Evolutionary conservation across 2,329 filamentous ascomycete genomes (phyloP).

Genomic region (Colletotrichum sp.): DNA sequence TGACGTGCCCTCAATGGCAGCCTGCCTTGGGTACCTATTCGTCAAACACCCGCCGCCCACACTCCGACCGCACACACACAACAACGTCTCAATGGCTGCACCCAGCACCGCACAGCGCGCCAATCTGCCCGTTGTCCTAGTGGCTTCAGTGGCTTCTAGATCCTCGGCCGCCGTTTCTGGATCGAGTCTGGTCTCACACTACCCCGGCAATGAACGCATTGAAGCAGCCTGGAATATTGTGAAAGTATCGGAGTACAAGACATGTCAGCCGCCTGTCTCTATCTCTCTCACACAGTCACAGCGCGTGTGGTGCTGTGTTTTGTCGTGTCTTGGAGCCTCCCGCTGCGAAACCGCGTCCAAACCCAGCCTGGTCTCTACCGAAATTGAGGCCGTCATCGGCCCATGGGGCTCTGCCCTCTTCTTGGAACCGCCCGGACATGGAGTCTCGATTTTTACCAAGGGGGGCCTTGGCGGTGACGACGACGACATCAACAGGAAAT

Average conservation of each 20-base stretch:
- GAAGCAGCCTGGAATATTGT: not conserved
- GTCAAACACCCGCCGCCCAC: not conserved
- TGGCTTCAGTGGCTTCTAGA: conserved; percentile 20
- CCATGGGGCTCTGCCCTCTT: not conserved
- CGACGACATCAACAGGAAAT: not conserved
- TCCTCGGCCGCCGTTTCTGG: conserved; percentile 15
- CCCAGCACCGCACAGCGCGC: not conserved
- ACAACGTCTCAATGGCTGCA: not conserved
- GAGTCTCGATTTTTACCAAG: not conserved
- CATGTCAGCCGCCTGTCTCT: not conserved
- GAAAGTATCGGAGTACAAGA: not conserved
- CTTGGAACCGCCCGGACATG: not conserved
- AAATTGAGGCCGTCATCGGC: conserved; percentile 4
- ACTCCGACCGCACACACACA: not conserved
- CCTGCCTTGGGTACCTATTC: not conserved
- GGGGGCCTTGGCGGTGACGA: not conserved
- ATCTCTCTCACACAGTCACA: not conserved
- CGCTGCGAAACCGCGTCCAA: not conserved
- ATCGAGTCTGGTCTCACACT: conserved; percentile 12
- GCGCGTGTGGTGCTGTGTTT: not conserved
- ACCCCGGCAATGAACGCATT: not conserved
- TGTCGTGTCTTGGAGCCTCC: not conserved
- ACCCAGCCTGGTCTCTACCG: not conserved
- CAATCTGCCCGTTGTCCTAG: conserved; percentile 15
- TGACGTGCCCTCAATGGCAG: not conserved